A percentile compares a stretch with the other conserved stretches of the same genome.
phyloP scores from a whole-genome alignment of 2,329 filamentous ascomycete genomes.

The Trichoderma sp. region DNA sequence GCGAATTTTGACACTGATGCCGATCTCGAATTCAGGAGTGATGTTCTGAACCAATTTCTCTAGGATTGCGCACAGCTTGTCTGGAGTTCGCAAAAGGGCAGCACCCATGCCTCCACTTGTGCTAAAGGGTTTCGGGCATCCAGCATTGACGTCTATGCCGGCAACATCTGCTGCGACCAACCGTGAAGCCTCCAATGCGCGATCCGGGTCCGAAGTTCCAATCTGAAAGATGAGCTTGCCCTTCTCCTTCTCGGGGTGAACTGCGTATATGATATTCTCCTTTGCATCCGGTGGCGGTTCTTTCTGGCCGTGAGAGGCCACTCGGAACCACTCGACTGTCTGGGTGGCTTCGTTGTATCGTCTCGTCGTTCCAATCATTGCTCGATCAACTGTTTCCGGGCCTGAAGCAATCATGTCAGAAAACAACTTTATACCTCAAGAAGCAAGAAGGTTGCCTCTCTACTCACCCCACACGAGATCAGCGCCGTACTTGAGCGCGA shows the following conservation, averaged over 20 bases:
- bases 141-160: constrained; percentile 95
- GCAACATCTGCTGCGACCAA: constrained; percentile 84
- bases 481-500: constrained; percentile 91
- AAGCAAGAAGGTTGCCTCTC: not conserved
- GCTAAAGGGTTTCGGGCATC: constrained; percentile 97
- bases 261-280: constrained; percentile 76
- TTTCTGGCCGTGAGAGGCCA: constrained; percentile 67
- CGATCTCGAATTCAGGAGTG: constrained; percentile 74
- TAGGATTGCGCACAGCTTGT: constrained; percentile 79
- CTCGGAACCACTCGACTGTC: constrained; percentile 81
- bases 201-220: constrained; percentile 78
- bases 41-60: constrained; percentile 78
- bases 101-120: constrained; percentile 95
- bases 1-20: constrained; percentile 95
- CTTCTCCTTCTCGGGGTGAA: constrained; percentile 75
- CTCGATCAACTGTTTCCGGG: constrained; percentile 89
- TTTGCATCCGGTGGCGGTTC: constrained; percentile 52
- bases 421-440: constrained; percentile 5
- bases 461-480: constrained; percentile 88
- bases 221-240: constrained; percentile 84
- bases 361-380: constrained; percentile 83
- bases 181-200: constrained; percentile 79
- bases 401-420: constrained; percentile 46
- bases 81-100: constrained; percentile 80
- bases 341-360: constrained; percentile 71